These are phyloP conservation scores for Martensiomyces pterosporus DNA, from an alignment of 192 early-diverging fungal genomes.

Conservation along the genomic window DNA sequence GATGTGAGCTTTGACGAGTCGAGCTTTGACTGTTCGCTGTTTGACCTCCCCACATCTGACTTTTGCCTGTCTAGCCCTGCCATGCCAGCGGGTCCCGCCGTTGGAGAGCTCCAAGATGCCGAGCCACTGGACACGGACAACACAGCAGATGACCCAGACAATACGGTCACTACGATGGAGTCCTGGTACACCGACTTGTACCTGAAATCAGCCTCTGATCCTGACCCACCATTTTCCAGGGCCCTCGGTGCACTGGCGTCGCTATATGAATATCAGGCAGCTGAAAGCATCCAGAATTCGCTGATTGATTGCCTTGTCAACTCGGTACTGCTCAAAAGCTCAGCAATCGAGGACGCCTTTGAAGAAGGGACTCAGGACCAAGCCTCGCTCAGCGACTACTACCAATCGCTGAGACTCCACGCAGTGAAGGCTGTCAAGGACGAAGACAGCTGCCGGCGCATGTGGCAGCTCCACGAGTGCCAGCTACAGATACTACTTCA, in stretches of 20 bases:
- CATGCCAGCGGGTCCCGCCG: too few species aligned
- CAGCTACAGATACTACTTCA: slow-evolving; percentile 45
- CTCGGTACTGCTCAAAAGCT: slow-evolving; percentile 10
- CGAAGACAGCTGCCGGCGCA: slow-evolving; percentile 4
- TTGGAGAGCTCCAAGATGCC: background rate
- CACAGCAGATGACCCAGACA: background rate
- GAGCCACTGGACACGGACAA: background rate
- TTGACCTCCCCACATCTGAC: background rate
- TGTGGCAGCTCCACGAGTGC: slow-evolving; percentile 41
- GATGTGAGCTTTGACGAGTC: slow-evolving; percentile 19
- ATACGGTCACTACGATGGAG: slow-evolving; percentile 2
- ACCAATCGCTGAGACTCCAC: background rate
- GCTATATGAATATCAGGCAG: slow-evolving; percentile 6
- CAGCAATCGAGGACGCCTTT: slow-evolving; percentile 26
- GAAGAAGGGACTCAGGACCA: too few species aligned
- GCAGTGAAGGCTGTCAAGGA: background rate
- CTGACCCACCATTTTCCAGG: slow-evolving; percentile 3
- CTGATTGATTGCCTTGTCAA: background rate
- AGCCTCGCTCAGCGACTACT: too few species aligned
- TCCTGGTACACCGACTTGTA: slow-evolving; percentile 31
- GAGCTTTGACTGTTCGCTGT: background rate
- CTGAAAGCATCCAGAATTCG: too few species aligned
- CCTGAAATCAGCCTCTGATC: slow-evolving; percentile 8
- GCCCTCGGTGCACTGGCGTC: background rate
- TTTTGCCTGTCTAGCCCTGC: background rate